phyloP scores from a whole-genome alignment of 2,329 filamentous ascomycete genomes.

The Ceratocystis papillata region DNA sequence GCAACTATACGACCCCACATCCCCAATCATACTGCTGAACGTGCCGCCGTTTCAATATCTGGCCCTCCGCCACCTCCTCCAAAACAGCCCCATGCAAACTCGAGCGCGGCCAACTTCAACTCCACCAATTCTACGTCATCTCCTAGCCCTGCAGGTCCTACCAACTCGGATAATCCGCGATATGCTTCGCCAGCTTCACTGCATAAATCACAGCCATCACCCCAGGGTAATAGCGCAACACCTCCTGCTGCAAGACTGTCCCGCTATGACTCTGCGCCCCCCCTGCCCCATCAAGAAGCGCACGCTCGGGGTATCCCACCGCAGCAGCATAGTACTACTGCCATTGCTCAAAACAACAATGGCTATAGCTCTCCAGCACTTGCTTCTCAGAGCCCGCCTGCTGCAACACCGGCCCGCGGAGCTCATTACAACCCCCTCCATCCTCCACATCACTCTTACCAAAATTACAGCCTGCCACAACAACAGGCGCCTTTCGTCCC shows the following conservation, averaged over 20 bases:
- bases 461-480: neutral
- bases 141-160: neutral
- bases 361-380: neutral
- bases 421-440: neutral
- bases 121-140: neutral
- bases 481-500: constrained; percentile 24
- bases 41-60: neutral
- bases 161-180: neutral
- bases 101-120: neutral
- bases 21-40: neutral
- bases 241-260: constrained; percentile 28
- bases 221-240: neutral
- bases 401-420: neutral
- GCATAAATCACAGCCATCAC: neutral
- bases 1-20: constrained; percentile 19
- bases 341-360: neutral
- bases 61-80: constrained; percentile 29
- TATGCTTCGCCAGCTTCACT: constrained; percentile 12
- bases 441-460: constrained; percentile 10
- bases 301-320: neutral
- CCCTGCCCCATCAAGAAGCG: constrained; percentile 31
- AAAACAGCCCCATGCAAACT: constrained; percentile 25
- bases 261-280: constrained; percentile 41
- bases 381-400: neutral
- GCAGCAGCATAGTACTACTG: neutral